phyloP scores from a whole-genome alignment of 177 flowering plant species.

The Telopea speciosissima region DNA sequence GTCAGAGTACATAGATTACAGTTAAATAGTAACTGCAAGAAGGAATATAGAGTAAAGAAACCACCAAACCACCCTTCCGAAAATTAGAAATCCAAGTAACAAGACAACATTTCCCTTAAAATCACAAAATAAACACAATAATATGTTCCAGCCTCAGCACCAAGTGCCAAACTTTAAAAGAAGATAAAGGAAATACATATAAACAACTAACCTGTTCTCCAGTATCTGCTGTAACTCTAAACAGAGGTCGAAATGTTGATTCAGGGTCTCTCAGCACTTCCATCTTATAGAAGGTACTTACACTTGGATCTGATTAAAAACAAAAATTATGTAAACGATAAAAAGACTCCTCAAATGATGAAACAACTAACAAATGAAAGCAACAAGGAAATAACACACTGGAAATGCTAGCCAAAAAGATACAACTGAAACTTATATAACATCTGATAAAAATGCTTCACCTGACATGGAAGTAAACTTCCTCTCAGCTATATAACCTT shows the following conservation, averaged over 20 bases:
- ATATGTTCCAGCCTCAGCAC: background rate
- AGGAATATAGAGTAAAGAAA: background rate
- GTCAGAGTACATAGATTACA: background rate
- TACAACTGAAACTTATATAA: background rate
- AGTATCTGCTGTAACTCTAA: conserved; percentile 57
- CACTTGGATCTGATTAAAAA: conserved; percentile 42
- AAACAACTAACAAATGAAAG: conserved; percentile 1
- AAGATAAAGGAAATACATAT: background rate
- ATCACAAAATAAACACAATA: background rate
- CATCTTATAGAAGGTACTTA: conserved; percentile 50
- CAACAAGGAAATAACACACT: background rate
- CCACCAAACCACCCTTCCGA: background rate
- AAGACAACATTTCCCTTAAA: background rate
- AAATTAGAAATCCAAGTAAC: background rate
- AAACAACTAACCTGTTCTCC: conserved; percentile 55
- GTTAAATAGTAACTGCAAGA: background rate
- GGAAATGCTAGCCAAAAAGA: background rate
- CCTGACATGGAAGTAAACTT: conserved; percentile 56
- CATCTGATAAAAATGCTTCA: conserved; percentile 9
- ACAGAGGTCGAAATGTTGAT: conserved; percentile 51
- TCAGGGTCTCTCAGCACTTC: conserved; percentile 75
- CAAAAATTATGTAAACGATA: background rate
- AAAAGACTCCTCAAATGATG: background rate
- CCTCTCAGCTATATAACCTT: conserved; percentile 72
- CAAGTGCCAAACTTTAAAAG: background rate